Evolutionary conservation across 2,329 filamentous ascomycete genomes (phyloP).

Genomic region (Talaromyces sp.): DNA sequence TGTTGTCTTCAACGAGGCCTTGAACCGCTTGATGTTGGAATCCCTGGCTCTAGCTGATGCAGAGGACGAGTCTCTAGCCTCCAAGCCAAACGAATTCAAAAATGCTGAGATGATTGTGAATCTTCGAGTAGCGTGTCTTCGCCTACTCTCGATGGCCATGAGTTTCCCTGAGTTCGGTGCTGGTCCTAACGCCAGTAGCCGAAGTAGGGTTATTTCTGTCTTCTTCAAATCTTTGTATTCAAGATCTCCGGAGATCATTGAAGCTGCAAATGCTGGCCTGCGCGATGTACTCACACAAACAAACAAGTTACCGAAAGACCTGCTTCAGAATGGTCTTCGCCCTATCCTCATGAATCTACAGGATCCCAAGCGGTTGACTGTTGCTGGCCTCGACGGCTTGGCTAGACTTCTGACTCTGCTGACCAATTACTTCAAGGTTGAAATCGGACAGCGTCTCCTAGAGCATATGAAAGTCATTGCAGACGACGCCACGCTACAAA

Average conservation of each 20-base stretch:
- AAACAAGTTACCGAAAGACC: conserved; percentile 88
- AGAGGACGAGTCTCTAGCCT: conserved; percentile 83
- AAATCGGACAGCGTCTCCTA: conserved; percentile 88
- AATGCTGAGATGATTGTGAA: conserved; percentile 94
- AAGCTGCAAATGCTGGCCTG: conserved; percentile 86
- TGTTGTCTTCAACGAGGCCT: conserved; percentile 83
- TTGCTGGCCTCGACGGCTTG: conserved; percentile 85
- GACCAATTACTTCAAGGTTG: conserved; percentile 98
- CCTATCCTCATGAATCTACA: conserved; percentile 96
- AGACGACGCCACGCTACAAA: conserved; percentile 73
- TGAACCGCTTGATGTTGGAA: conserved; percentile 88
- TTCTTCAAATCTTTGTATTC: conserved; percentile 98
- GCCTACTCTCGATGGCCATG: conserved; percentile 88
- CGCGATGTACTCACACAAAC: conserved; percentile 84
- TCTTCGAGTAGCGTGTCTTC: conserved; percentile 87
- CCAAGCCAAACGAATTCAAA: conserved; percentile 89
- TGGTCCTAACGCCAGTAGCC: conserved; percentile 61
- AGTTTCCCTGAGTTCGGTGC: conserved; percentile 87
- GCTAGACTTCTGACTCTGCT: conserved; percentile 84
- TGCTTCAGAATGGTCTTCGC: conserved; percentile 87
- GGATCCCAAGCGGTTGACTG: conserved; percentile 83
- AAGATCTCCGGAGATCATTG: conserved; percentile 85
- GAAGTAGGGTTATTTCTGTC: conserved; percentile 74
- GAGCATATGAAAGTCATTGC: conserved; percentile 92
- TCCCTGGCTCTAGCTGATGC: conserved; percentile 91